These are phyloP conservation scores for Aspergillus egyptiacus DNA, from an alignment of 495 filamentous ascomycete species.

Conservation along the genomic window DNA sequence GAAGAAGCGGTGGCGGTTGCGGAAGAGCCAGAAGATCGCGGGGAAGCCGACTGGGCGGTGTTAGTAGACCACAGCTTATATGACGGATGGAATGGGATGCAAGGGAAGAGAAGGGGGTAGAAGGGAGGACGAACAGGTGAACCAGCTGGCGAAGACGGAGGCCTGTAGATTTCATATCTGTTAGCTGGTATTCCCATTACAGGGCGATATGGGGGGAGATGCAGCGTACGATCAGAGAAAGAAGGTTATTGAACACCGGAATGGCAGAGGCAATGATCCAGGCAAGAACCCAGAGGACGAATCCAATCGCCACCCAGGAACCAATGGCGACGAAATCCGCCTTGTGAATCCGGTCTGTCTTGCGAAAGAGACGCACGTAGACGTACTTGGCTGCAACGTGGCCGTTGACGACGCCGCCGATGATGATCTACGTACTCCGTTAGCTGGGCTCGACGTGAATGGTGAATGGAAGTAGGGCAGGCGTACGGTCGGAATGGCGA, in stretches of 20 bases:
- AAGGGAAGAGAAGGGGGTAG: background rate
- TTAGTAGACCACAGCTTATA: background rate
- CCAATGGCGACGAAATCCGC: slow-evolving; percentile 38
- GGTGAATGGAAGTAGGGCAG: background rate
- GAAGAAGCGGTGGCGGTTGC: slow-evolving; percentile 32
- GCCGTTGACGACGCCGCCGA: slow-evolving; percentile 11
- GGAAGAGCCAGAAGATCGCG: slow-evolving; percentile 40
- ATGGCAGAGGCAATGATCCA: slow-evolving; percentile 71
- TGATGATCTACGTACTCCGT: slow-evolving; percentile 4
- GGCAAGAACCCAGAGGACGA: slow-evolving; percentile 54
- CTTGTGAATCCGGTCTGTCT: slow-evolving; percentile 53
- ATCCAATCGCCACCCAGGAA: slow-evolving; percentile 53
- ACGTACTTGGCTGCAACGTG: slow-evolving; percentile 8
- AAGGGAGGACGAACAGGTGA: slow-evolving; percentile 24
- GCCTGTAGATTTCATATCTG: background rate
- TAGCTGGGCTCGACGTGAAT: background rate
- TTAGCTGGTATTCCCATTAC: background rate
- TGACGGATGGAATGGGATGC: background rate
- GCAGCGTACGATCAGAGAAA: slow-evolving; percentile 41
- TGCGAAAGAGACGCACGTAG: slow-evolving; percentile 38
- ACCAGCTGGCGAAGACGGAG: slow-evolving; percentile 24
- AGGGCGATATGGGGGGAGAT: background rate
- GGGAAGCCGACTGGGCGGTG: slow-evolving; percentile 21
- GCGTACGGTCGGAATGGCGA: slow-evolving; percentile 9
- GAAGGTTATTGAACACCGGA: slow-evolving; percentile 62